These are phyloP conservation scores for Fusarium newnesense DNA, from an alignment of 2,329 filamentous ascomycete species.

Conservation along the genomic window DNA sequence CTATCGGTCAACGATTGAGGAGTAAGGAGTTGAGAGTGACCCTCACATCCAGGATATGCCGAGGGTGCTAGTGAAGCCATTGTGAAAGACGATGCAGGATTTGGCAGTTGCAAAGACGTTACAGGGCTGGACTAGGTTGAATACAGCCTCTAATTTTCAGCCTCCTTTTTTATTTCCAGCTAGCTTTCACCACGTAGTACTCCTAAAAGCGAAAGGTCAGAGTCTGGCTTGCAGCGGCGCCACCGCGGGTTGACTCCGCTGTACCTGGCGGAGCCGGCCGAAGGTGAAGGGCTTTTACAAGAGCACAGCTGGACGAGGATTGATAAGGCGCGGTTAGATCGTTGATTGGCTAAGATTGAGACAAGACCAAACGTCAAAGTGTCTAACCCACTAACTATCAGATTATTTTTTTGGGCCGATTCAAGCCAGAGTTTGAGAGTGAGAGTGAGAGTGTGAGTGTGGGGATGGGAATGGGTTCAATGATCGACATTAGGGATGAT, in stretches of 20 bases:
- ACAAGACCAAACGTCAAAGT: conserved; percentile 8
- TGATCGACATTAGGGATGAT: conserved; percentile 27
- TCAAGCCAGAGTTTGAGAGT: background rate
- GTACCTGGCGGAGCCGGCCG: conserved; percentile 41
- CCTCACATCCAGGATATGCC: conserved; percentile 16
- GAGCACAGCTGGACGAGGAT: background rate
- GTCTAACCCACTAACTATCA: conserved; percentile 3
- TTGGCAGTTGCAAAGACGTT: conserved; percentile 17
- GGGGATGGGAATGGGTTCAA: conserved; percentile 7
- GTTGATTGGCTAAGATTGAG: conserved; percentile 22
- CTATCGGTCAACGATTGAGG: background rate
- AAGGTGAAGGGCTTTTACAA: background rate
- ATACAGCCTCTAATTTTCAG: conserved; percentile 14
- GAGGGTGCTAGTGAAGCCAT: background rate
- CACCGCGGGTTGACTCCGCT: conserved; percentile 18
- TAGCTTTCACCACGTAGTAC: background rate
- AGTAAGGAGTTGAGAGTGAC: background rate
- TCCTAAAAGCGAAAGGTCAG: conserved; percentile 11
- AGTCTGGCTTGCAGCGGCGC: conserved; percentile 12
- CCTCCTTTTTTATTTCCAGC: conserved; percentile 6
- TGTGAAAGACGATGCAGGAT: background rate
- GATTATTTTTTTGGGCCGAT: conserved; percentile 8
- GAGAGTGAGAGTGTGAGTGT: conserved; percentile 1
- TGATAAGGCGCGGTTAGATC: conserved; percentile 11
- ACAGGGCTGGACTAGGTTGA: conserved; percentile 17